Percentiles rank a stretch among this genome's conserved stretches.
Evolutionary conservation across 1,139 yeast genomes (phyloP).

Genomic region (Arxiozyma telluris): DNA sequence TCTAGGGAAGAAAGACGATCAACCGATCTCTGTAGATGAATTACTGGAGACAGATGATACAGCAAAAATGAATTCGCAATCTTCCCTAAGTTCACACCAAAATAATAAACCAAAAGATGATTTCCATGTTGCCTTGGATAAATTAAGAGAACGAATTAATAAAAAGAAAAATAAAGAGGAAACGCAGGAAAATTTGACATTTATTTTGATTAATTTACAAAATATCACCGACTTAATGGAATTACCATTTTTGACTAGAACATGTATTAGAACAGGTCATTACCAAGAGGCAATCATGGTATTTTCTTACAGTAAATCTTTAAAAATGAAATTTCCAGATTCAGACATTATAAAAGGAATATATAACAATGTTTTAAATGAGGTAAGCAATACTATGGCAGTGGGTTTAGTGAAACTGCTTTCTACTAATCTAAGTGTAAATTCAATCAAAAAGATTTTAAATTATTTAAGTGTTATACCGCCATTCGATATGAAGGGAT

Average conservation of each 20-base stretch:
- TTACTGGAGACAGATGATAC: slow-evolving; percentile 6
- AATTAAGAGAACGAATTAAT: slow-evolving; percentile 19
- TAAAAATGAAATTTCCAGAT: slow-evolving; percentile 60
- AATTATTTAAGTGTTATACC: slow-evolving; percentile 65
- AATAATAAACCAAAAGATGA: slow-evolving; percentile 23
- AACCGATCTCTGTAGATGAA: slow-evolving; percentile 8
- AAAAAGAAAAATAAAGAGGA: slow-evolving; percentile 10
- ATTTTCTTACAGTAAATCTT: slow-evolving; percentile 52
- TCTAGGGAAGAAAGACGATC: slow-evolving; percentile 8
- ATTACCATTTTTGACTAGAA: slow-evolving; percentile 68
- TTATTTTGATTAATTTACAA: slow-evolving; percentile 56
- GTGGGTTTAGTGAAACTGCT: slow-evolving; percentile 58
- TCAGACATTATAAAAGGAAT: slow-evolving; percentile 48
- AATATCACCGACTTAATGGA: slow-evolving; percentile 70
- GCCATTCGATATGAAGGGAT: slow-evolving; percentile 32
- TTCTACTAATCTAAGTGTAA: slow-evolving; percentile 68
- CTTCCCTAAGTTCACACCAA: background rate
- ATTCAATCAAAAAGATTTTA: slow-evolving; percentile 66
- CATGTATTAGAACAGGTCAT: slow-evolving; percentile 81
- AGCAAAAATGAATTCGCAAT: background rate
- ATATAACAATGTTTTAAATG: slow-evolving; percentile 45
- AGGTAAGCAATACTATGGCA: slow-evolving; percentile 52
- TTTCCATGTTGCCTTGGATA: slow-evolving; percentile 27
- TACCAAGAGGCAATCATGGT: slow-evolving; percentile 69
- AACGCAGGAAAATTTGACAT: slow-evolving; percentile 24